phyloP scores from a whole-genome alignment of 306 rosid genomes.

The Begonia loranthoides region DNA sequence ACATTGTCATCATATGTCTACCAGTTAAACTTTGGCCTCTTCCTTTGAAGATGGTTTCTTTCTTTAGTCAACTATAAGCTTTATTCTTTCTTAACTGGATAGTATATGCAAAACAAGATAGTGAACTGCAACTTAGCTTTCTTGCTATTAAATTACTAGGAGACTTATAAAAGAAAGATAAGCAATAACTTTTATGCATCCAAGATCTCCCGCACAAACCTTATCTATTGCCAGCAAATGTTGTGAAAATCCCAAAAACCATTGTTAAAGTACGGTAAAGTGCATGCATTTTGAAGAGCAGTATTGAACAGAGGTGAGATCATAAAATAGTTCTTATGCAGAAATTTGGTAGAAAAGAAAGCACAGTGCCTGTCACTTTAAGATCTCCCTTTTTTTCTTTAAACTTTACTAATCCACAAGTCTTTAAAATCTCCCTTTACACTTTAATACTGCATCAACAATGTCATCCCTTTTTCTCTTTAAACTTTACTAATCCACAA shows the following conservation, averaged over 20 bases:
- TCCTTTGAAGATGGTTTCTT: conserved; percentile 87
- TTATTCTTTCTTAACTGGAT: conserved; percentile 97
- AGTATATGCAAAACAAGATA: conserved; percentile 91
- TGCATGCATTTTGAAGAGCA: too few relatives aligned
- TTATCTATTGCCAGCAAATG: conserved; percentile 3
- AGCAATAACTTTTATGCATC: conserved; percentile 21
- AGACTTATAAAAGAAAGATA: conserved; percentile 19
- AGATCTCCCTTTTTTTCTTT: conserved; percentile 28
- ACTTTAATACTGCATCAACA: conserved; percentile 91
- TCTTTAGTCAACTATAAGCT: conserved; percentile 99
- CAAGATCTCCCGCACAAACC: conserved; percentile 29
- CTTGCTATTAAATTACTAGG: conserved; percentile 26
- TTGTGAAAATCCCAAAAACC: too few relatives aligned
- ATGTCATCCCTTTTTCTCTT: conserved; percentile 42
- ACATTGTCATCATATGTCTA: conserved; percentile 87
- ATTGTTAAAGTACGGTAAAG: too few relatives aligned
- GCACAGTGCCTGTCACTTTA: conserved; percentile 59
- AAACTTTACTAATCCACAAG: conserved; percentile 56
- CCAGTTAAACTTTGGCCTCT: conserved; percentile 71
- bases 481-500: conserved; percentile 59
- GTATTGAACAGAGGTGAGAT: conserved; percentile 10
- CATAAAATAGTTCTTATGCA: conserved; percentile 40
- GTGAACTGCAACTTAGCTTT: conserved; percentile 48
- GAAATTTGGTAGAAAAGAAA: conserved; percentile 38
- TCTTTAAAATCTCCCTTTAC: conserved; percentile 72